phyloP scores from a whole-genome alignment of 2,329 filamentous ascomycete genomes.

The Thielaviopsis ethacetica region DNA sequence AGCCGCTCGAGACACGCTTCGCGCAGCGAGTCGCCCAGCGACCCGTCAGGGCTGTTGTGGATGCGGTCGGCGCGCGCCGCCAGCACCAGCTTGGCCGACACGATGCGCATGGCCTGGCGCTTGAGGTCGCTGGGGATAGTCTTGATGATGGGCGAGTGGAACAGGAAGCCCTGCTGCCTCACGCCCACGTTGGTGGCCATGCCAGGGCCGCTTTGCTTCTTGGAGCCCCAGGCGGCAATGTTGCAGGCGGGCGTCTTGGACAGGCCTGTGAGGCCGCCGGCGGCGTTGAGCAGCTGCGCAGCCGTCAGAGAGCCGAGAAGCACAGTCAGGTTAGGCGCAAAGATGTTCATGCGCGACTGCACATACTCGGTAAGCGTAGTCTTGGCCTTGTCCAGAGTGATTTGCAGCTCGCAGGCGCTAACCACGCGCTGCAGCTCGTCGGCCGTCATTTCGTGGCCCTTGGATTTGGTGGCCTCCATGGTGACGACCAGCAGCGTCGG shows the following conservation, averaged over 20 bases:
- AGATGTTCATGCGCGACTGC: slow-evolving; percentile 89
- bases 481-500: slow-evolving; percentile 91
- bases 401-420: slow-evolving; percentile 69
- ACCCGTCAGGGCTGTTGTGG: slow-evolving; percentile 66
- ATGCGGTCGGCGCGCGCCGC: slow-evolving; percentile 81
- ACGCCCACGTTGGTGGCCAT: slow-evolving; percentile 87
- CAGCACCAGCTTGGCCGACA: slow-evolving; percentile 84
- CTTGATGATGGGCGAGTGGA: slow-evolving; percentile 77
- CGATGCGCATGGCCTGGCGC: slow-evolving; percentile 86
- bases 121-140: slow-evolving; percentile 75
- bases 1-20: slow-evolving; percentile 70
- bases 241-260: slow-evolving; percentile 92
- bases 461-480: slow-evolving; percentile 81
- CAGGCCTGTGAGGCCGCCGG: slow-evolving; percentile 73
- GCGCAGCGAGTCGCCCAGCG: slow-evolving; percentile 66
- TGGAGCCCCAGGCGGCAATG: slow-evolving; percentile 75
- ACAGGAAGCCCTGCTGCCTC: slow-evolving; percentile 84
- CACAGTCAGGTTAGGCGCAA: slow-evolving; percentile 82
- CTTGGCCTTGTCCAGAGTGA: slow-evolving; percentile 79
- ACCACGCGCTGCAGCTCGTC: slow-evolving; percentile 59
- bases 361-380: slow-evolving; percentile 81
- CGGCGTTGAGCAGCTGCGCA: slow-evolving; percentile 89
- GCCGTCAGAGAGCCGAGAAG: slow-evolving; percentile 86
- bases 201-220: slow-evolving; percentile 59
- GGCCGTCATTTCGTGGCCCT: slow-evolving; percentile 60